Evolutionary conservation across 805 yeast genomes (phyloP).

Genomic region (Grigorovia jiainica): DNA sequence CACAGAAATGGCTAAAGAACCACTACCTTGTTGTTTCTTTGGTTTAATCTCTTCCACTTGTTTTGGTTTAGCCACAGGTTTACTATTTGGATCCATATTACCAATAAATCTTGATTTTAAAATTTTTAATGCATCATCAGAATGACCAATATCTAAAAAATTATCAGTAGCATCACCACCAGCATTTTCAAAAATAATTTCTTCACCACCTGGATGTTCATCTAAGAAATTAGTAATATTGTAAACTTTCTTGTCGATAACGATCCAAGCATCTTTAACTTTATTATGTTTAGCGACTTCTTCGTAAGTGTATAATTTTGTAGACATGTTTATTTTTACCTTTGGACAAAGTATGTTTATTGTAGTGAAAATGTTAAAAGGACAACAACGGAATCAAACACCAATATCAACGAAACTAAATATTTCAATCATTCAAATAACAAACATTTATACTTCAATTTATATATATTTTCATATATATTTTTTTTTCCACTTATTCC

Average conservation of each 20-base stretch:
- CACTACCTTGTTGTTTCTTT: conserved; percentile 49
- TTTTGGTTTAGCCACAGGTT: conserved; percentile 12
- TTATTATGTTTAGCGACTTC: conserved; percentile 66
- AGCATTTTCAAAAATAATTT: conserved; percentile 66
- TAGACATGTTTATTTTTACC: too few species aligned
- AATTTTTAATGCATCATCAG: conserved; percentile 86
- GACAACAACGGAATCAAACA: too few species aligned
- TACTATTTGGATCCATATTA: conserved; percentile 57
- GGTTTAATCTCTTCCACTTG: conserved; percentile 22
- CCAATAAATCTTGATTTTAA: conserved; percentile 66
- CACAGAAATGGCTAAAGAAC: conserved; percentile 76
- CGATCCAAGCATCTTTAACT: conserved; percentile 78
- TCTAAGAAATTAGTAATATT: conserved; percentile 57
- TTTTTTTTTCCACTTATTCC: not conserved
- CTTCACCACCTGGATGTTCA: conserved; percentile 75
- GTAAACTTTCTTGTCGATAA: conserved; percentile 74
- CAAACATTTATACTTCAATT: not conserved
- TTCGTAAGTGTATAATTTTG: conserved; percentile 48
- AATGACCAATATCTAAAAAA: conserved; percentile 91
- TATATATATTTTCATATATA: not conserved
- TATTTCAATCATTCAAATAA: too few species aligned
- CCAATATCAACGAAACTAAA: too few species aligned
- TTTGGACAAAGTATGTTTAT: too few species aligned
- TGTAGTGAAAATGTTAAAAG: too few species aligned
- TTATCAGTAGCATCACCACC: conserved; percentile 80